Conservation (phyloP, 1,139 yeast genomes). For the Magnusiomyces tetraspermus region DNA sequence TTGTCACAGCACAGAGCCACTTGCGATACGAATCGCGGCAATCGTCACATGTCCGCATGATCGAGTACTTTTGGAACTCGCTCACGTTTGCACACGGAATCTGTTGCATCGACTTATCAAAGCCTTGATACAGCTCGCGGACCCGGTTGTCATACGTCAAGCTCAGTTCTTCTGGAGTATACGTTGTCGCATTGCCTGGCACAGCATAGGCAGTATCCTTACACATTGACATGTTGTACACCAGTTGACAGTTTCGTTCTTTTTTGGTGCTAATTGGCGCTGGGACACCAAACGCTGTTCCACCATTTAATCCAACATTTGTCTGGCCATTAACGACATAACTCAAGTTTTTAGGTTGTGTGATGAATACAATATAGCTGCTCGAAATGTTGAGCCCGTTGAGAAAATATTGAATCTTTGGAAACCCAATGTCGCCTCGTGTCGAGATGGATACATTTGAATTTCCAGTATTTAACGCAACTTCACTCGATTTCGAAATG, state of each 20-base stretch:
- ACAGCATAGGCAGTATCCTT: slow-evolving; percentile 77
- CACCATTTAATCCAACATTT: slow-evolving; percentile 40
- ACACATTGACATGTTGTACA: slow-evolving; percentile 71
- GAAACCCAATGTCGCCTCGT: slow-evolving; percentile 43
- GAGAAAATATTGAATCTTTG: slow-evolving; percentile 48
- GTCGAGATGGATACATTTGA: slow-evolving; percentile 39
- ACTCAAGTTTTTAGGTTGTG: slow-evolving; percentile 37
- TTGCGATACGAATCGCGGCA: slow-evolving; percentile 65
- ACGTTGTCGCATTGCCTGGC: slow-evolving; percentile 44
- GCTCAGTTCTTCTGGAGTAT: slow-evolving; percentile 32
- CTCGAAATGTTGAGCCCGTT: slow-evolving; percentile 54
- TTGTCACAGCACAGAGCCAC: slow-evolving; percentile 85
- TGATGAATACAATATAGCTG: slow-evolving; percentile 55
- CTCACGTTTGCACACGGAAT: slow-evolving; percentile 64
- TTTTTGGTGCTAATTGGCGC: slow-evolving; percentile 54
- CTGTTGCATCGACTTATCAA: slow-evolving; percentile 66
- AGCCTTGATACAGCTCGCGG: slow-evolving; percentile 46
- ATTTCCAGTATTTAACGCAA: slow-evolving; percentile 31
- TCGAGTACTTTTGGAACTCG: slow-evolving; percentile 44
- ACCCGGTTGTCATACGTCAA: slow-evolving; percentile 59
- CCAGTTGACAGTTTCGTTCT: slow-evolving; percentile 51
- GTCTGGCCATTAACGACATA: neutral
- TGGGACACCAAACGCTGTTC: slow-evolving; percentile 47
- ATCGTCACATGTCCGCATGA: slow-evolving; percentile 59
- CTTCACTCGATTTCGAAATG: slow-evolving; percentile 36